Conservation (phyloP, 169 alveolate genomes). For the Cryptosporidium sp. region DNA sequence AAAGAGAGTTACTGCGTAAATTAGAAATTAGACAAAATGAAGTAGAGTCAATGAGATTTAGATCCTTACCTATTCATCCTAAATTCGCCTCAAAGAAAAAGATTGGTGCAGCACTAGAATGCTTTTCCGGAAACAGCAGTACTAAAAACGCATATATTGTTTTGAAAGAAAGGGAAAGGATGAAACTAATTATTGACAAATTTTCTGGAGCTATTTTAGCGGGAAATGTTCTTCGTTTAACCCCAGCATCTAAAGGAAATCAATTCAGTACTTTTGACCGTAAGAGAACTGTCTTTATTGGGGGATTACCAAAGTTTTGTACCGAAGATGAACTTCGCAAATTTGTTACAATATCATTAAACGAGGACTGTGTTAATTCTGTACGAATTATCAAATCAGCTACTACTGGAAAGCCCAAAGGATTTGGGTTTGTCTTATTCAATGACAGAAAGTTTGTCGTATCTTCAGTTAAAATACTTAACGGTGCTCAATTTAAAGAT, state of each 20-base stretch:
- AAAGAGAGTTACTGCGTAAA: conserved; percentile 26
- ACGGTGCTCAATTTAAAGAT: conserved; percentile 15
- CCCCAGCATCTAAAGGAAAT: conserved; percentile 64
- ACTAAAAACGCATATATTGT: conserved; percentile 68
- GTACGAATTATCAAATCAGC: conserved; percentile 49
- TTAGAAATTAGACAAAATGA: conserved; percentile 14
- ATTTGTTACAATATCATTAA: conserved; percentile 30
- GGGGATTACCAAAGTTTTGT: conserved; percentile 57
- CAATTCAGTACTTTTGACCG: conserved; percentile 71
- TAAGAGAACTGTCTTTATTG: conserved; percentile 62
- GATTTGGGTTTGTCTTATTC: conserved; percentile 67
- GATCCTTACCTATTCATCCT: conserved; percentile 67
- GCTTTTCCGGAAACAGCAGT: conserved; percentile 53
- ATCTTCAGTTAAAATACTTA: conserved; percentile 11
- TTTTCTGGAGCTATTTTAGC: conserved; percentile 36
- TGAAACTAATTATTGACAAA: conserved; percentile 26
- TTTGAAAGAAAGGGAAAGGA: conserved; percentile 15
- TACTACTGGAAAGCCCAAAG: conserved; percentile 64
- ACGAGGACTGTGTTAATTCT: conserved; percentile 45
- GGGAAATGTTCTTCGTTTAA: conserved; percentile 47
- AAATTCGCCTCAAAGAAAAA: conserved; percentile 39
- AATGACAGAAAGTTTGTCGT: conserved; percentile 67
- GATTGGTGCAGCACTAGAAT: conserved; percentile 60
- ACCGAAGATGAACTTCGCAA: conserved; percentile 66
- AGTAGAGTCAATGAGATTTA: conserved; percentile 61